phyloP scores from a whole-genome alignment of 1,139 yeast genomes.

The Zygosaccharomyces pseudobailii region DNA sequence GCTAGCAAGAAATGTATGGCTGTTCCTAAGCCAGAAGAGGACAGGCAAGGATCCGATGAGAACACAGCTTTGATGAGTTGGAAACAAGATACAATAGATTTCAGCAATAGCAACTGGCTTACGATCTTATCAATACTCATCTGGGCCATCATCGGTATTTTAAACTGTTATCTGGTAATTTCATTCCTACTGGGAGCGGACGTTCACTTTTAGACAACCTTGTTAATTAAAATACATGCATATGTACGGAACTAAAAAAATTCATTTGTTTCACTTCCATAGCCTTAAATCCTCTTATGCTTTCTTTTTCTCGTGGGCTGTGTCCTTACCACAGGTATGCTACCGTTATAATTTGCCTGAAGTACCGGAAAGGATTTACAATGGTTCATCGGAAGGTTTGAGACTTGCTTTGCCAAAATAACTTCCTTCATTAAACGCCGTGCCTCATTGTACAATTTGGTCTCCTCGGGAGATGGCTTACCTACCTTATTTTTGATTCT shows the following conservation, averaged over 20 bases:
- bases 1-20: slow-evolving; percentile 71
- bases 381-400: slow-evolving; percentile 26
- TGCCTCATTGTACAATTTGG: slow-evolving; percentile 45
- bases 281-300: slow-evolving; percentile 27
- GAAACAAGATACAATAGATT: slow-evolving; percentile 39
- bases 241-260: background rate
- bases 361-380: slow-evolving; percentile 55
- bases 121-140: slow-evolving; percentile 53
- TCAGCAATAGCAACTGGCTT: slow-evolving; percentile 62
- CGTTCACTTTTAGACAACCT: slow-evolving; percentile 41
- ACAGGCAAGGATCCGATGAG: slow-evolving; percentile 23
- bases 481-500: slow-evolving; percentile 43
- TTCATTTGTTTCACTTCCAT: slow-evolving; percentile 9
- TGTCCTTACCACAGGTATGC: slow-evolving; percentile 60
- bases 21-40: slow-evolving; percentile 41
- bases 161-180: slow-evolving; percentile 67
- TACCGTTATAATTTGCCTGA: slow-evolving; percentile 70
- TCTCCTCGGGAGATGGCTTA: slow-evolving; percentile 44
- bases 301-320: slow-evolving; percentile 33
- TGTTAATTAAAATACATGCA: background rate
- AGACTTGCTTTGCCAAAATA: slow-evolving; percentile 29
- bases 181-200: slow-evolving; percentile 71
- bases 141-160: slow-evolving; percentile 66
- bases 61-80: slow-evolving; percentile 22
- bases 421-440: slow-evolving; percentile 48